phyloP scores from a whole-genome alignment of 495 filamentous ascomycete genomes.

The Cryomyces minteri region DNA sequence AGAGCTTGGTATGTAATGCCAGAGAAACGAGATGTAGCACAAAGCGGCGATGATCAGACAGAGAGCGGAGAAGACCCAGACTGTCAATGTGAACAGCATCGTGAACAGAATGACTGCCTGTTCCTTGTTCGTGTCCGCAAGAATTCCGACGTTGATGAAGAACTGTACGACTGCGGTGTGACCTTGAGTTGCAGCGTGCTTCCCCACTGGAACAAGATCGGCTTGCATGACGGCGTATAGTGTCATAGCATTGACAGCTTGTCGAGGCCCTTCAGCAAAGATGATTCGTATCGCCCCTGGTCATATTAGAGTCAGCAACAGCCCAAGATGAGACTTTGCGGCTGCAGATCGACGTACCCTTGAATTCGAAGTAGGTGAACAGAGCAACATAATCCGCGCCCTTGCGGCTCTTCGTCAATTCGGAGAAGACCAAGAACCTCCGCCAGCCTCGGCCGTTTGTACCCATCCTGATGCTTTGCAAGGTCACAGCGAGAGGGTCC shows the following conservation, averaged over 20 bases:
- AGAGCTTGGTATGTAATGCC: constrained; percentile 62
- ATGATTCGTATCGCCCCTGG: constrained; percentile 73
- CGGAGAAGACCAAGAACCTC: constrained; percentile 81
- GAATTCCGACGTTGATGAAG: constrained; percentile 43
- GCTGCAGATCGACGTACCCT: constrained; percentile 35
- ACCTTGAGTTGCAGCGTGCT: constrained; percentile 30
- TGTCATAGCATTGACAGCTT: constrained; percentile 74
- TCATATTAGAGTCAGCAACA: background rate
- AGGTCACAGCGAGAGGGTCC: constrained; percentile 62
- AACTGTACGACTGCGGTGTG: constrained; percentile 19
- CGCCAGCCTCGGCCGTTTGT: constrained; percentile 51
- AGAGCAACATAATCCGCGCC: constrained; percentile 81
- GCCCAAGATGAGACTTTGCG: background rate
- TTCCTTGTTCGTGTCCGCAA: constrained; percentile 46
- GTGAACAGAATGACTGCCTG: constrained; percentile 67
- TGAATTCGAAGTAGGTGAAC: constrained; percentile 87
- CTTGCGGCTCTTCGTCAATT: constrained; percentile 80
- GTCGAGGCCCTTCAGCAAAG: constrained; percentile 78
- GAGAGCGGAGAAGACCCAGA: constrained; percentile 73
- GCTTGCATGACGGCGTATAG: constrained; percentile 61
- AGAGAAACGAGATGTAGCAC: constrained; percentile 75
- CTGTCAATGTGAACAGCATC: constrained; percentile 80
- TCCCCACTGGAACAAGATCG: constrained; percentile 42
- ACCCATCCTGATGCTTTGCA: constrained; percentile 59
- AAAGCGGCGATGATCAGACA: constrained; percentile 52